phyloP scores from a whole-genome alignment of 179 eudicot species.

The Beta macrorhiza region DNA sequence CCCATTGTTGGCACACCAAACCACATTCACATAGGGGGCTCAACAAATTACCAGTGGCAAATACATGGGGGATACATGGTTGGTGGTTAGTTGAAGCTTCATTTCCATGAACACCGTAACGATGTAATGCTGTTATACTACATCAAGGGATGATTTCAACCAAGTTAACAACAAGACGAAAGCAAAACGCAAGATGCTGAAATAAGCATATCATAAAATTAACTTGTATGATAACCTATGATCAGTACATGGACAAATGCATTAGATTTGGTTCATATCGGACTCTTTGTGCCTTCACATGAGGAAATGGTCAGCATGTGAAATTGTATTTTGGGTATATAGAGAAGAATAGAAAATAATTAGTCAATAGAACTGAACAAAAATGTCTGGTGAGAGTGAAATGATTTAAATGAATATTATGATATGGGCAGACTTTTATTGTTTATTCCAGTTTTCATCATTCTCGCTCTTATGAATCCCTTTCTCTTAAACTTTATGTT shows the following conservation, averaged over 20 bases:
- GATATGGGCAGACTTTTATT: neutral
- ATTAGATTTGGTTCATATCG: neutral
- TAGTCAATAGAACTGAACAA: neutral
- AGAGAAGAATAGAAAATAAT: neutral
- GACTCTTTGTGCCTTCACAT: neutral
- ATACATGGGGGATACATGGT: neutral
- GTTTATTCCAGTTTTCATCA: neutral
- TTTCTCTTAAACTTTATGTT: neutral
- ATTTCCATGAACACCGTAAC: neutral
- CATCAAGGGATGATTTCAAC: neutral
- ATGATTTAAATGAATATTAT: neutral
- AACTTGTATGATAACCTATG: neutral
- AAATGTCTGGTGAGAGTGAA: neutral
- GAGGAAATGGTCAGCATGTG: neutral
- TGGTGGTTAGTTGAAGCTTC: neutral
- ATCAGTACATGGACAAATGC: neutral
- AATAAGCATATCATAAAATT: neutral
- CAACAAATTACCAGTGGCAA: neutral
- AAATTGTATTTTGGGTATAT: neutral
- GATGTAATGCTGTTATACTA: neutral
- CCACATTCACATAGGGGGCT: neutral
- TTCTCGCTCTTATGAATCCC: neutral
- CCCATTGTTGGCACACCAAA: neutral
- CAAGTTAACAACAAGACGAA: neutral
- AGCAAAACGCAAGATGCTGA: neutral